phyloP scores from a whole-genome alignment of 805 yeast species.

The Candida arabinofermentans region DNA sequence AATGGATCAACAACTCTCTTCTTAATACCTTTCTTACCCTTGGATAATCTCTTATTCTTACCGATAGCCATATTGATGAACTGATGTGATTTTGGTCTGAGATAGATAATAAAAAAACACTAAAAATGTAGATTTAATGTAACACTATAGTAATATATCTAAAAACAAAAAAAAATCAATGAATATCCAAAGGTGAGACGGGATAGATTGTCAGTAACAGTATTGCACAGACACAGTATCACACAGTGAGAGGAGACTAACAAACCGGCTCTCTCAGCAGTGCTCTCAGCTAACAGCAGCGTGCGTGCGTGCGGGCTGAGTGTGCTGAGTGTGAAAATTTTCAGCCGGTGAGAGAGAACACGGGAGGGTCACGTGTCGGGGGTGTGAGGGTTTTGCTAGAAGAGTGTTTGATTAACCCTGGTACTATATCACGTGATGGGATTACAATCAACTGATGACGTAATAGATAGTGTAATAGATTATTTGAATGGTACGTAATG shows the following conservation, averaged over 20 bases:
- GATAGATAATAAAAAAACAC: neutral
- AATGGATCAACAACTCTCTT: conserved; percentile 99
- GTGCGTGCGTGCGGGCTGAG: neutral
- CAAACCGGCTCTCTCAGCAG: too few relatives aligned
- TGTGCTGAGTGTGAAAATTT: too few relatives aligned
- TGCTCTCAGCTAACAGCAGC: neutral
- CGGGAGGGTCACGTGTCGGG: neutral
- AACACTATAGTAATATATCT: too few relatives aligned
- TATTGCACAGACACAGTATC: too few relatives aligned
- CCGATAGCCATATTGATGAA: conserved; percentile 52
- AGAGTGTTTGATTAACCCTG: neutral
- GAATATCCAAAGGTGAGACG: too few relatives aligned
- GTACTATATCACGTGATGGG: neutral
- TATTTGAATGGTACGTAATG: neutral
- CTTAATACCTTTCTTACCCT: conserved; percentile 96
- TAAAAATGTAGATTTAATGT: too few relatives aligned
- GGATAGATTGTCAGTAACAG: too few relatives aligned
- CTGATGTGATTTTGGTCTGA: conserved; percentile 6
- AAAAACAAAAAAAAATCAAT: too few relatives aligned
- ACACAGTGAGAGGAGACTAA: too few relatives aligned
- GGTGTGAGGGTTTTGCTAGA: neutral
- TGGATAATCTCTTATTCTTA: conserved; percentile 73
- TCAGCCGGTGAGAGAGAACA: too few relatives aligned
- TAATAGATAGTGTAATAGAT: neutral
- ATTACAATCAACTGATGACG: neutral